Evolutionary conservation across 2,329 filamentous ascomycete genomes (phyloP), one percentile per base, ranked within the genome.

Genomic region (Sporothrix curviconia): DNA sequence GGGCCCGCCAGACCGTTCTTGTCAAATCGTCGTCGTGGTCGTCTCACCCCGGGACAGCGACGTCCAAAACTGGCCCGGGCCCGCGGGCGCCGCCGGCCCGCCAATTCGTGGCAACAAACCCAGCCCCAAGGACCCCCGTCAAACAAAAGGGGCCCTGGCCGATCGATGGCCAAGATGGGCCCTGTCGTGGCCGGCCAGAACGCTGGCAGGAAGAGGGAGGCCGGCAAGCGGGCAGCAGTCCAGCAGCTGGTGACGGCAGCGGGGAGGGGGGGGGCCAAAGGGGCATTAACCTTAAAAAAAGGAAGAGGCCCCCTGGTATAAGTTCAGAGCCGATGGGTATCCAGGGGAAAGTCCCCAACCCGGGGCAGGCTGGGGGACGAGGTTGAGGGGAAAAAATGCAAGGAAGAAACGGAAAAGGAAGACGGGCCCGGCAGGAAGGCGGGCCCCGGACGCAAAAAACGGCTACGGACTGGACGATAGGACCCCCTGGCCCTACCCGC

Each of bases 151-250:
- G 69, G 94, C 92, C 1, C 83, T 95, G 61, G 84, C 89, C 63
- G 96, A n/a, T n/a, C 99, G 90, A 96, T 99, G 92, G 87, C 90
- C 22, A 92, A 90, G 71, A 89, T 99, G 79, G 94, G 94, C 1
- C 99, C n/a, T n/a, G n/a, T 95, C 74, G 86, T 84, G 58, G 77
- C 82, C 19, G 91, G 92, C 24, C 84, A 83, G 36, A n/a, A 80
- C 84, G 0, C 76, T 97, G 3, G 94, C n/a, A n/a, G 94, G 25
- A 60, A 68, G n/a, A 65, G 64, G 12, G 65, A 66, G 36, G 60
- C 67, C 14, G 66, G 64, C 2, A 12, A 25, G 1, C 40, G 28
- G 2, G 32, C n/a, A n/a, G n/a, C n/a, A n/a, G n/a, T n/a, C n/a
- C n/a, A n/a, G n/a, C n/a, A n/a, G 12, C 24, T 17, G 28, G 15